Percentiles rank a stretch among this genome's conserved stretches.
Evolutionary conservation across 129 eudicot genomes (phyloP).

Genomic region (Glebionis coronaria): DNA sequence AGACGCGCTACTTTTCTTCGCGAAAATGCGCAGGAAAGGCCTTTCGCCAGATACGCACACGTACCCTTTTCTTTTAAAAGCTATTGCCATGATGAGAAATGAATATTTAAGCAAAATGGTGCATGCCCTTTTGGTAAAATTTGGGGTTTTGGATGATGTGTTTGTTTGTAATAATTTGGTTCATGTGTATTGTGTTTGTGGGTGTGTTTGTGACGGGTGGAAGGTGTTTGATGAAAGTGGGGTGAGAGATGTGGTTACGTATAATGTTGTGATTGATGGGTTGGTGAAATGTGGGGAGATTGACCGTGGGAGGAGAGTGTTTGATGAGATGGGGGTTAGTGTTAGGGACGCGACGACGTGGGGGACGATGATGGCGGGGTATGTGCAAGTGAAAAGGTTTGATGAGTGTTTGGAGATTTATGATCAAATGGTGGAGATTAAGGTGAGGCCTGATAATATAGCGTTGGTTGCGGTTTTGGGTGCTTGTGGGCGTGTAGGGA

Average conservation of each 20-base stretch:
- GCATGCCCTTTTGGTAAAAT: slow-evolving; percentile 42
- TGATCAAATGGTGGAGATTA: slow-evolving; percentile 39
- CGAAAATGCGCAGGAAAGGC: slow-evolving; percentile 44
- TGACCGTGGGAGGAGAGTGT: slow-evolving; percentile 38
- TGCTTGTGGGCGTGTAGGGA: slow-evolving; percentile 61
- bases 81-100: slow-evolving; percentile 32
- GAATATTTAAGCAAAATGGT: slow-evolving; percentile 28
- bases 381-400: slow-evolving; percentile 42
- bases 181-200: slow-evolving; percentile 27
- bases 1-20: slow-evolving; percentile 37
- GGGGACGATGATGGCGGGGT: slow-evolving; percentile 68
- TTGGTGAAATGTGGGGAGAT: slow-evolving; percentile 51
- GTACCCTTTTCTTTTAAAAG: slow-evolving; percentile 60
- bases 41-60: slow-evolving; percentile 53
- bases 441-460: slow-evolving; percentile 41
- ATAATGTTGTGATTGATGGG: slow-evolving; percentile 66
- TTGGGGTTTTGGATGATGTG: slow-evolving; percentile 52
- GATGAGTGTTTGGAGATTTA: slow-evolving; percentile 51
- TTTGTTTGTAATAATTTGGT: slow-evolving; percentile 59
- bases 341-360: slow-evolving; percentile 53
- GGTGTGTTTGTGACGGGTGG: slow-evolving; percentile 35
- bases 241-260: slow-evolving; percentile 52
- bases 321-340: slow-evolving; percentile 51
- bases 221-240: slow-evolving; percentile 54
- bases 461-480: slow-evolving; percentile 61